phyloP scores from a whole-genome alignment of 2,329 filamentous ascomycete genomes.

The Ilyonectria sp. region DNA sequence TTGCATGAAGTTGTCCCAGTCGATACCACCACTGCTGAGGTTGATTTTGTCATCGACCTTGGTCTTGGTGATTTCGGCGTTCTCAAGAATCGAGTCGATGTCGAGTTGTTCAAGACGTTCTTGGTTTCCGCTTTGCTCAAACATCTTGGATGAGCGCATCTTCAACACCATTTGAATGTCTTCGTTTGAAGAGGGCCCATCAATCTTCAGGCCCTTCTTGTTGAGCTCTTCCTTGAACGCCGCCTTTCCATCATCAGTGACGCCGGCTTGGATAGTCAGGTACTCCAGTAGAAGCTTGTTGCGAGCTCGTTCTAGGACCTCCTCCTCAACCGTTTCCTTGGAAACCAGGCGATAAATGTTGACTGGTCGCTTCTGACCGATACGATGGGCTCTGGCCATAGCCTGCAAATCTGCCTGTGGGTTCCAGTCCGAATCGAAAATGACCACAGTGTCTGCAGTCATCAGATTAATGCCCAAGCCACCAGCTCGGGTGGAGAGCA shows the following conservation, averaged over 20 bases:
- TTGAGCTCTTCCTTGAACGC: slow-evolving; percentile 82
- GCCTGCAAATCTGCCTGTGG: slow-evolving; percentile 98
- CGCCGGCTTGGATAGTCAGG: slow-evolving; percentile 95
- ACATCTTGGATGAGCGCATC: slow-evolving; percentile 98
- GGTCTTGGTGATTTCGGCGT: slow-evolving; percentile 96
- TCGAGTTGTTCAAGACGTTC: slow-evolving; percentile 97
- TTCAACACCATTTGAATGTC: slow-evolving; percentile 98
- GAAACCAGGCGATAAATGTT: slow-evolving; percentile 97
- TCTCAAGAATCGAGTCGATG: slow-evolving; percentile 96
- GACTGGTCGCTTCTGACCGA: slow-evolving; percentile 95
- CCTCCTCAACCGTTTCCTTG: slow-evolving; percentile 98
- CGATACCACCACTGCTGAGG: slow-evolving; percentile 88
- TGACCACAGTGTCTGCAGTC: slow-evolving; percentile 97
- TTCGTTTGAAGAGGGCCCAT: slow-evolving; percentile 90
- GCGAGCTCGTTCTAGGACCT: slow-evolving; percentile 93
- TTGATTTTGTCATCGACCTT: slow-evolving; percentile 93
- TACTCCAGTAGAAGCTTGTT: slow-evolving; percentile 99
- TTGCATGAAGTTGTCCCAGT: slow-evolving; percentile 95
- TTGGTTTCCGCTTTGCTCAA: slow-evolving; percentile 97
- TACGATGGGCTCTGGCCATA: slow-evolving; percentile 98
- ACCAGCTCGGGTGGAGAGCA: slow-evolving; percentile 94
- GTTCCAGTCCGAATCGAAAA: slow-evolving; percentile 99
- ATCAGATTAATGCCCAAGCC: slow-evolving; percentile 99
- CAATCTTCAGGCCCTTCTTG: slow-evolving; percentile 80
- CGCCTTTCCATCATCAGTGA: slow-evolving; percentile 94